Evolutionary conservation across 768 basidiomycete genomes (phyloP).

Genomic region (Boletales sp.): DNA sequence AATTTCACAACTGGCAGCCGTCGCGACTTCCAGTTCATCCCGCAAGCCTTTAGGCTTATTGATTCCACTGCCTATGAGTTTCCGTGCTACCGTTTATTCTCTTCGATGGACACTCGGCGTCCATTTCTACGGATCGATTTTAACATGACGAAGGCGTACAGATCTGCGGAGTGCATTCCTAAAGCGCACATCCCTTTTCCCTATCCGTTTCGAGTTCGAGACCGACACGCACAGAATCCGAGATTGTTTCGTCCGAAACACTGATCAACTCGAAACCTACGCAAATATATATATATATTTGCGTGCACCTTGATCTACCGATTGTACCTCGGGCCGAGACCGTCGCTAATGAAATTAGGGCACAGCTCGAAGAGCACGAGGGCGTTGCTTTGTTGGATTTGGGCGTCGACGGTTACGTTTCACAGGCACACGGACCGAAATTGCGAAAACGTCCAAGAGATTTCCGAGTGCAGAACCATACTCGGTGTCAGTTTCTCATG

Average conservation of each 20-base stretch:
- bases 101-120: conserved; percentile 1
- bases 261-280: conserved; percentile 80
- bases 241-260: conserved; percentile 87
- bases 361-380: conserved; percentile 89
- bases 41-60: conserved; percentile 39
- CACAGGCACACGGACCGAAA: conserved; percentile 13
- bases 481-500: conserved; percentile 53
- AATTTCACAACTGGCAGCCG: too few species aligned
- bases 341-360: conserved; percentile 81
- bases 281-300: conserved; percentile 66
- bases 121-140: conserved; percentile 15
- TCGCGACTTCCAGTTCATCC: too few species aligned
- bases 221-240: conserved; percentile 88
- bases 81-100: conserved; percentile 43
- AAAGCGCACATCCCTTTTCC: conserved; percentile 59
- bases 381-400: conserved; percentile 77
- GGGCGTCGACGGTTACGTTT: conserved; percentile 35
- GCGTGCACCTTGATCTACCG: conserved; percentile 82
- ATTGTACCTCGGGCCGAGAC: conserved; percentile 64
- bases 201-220: conserved; percentile 94
- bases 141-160: conserved; percentile 30
- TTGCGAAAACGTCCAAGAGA: conserved; percentile 54
- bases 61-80: conserved; percentile 63
- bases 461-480: conserved; percentile 78
- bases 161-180: conserved; percentile 66